Base-by-base conservation (phyloP, 2,329 filamentous ascomycete genomes). In the Coniochaeta prunicola region DNA sequence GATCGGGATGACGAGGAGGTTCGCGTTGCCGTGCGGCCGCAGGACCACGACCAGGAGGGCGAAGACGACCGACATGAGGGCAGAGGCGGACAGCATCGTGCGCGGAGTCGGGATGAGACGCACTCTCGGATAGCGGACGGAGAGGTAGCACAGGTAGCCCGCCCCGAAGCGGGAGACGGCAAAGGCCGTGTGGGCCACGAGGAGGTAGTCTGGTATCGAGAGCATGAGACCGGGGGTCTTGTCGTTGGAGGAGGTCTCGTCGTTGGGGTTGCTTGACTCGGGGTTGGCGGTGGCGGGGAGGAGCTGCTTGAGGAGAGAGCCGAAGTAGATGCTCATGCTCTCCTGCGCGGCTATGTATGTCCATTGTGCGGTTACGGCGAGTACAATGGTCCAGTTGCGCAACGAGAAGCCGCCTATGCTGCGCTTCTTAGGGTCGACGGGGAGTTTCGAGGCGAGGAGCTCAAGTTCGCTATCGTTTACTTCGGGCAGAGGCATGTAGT, bases 261-360 rank as follows among this genome's bases (percentile, higher is more conserved):
- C 65, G 40, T 71, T 67, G 13, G 58, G 69, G 65, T 61, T 62
- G 10, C 66, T 63, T 4, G 64, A 60, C 4, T 66, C 67, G 7
- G 63, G 59, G 12, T 64, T 57, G 36, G 63, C 63, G 64, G 17
- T 61, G 63, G 50, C 17, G 26, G 21, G 19, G 0, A 75, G 62
- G 54, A 76, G 70, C 0, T 76, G 74, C 7, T 74, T 68, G 56
- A 86, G 65, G 12, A 86, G 71, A n/a, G 71, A 68, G 17, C 78
- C 71, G 67, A 88, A 86, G 70, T 80, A 88, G 64, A 86, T 80
- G 63, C 79, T 82, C 72, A 84, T 80, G 67, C 77, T 79, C 66
- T 87, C 86, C 66, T 96, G 91, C 0, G 86, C 84, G 8, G 88
- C 89, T 1, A 90, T 86, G 67, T 96, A 96, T 33, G 83, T 83